Evolutionary conservation across 208 protist genomes (phyloP).

Genomic region (Polymyxa betae): DNA sequence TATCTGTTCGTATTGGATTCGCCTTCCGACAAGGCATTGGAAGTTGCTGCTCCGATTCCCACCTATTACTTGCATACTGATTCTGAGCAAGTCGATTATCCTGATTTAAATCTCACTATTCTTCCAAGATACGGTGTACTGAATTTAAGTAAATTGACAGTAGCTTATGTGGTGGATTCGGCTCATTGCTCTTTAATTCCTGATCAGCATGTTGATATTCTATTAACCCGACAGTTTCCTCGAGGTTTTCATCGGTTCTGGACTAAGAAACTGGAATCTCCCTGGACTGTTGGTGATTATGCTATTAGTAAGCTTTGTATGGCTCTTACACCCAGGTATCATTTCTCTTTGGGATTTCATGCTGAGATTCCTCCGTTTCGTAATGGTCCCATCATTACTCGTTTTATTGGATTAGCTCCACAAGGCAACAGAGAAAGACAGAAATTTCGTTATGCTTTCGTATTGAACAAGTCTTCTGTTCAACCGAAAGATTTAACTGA

Average conservation of each 20-base stretch:
- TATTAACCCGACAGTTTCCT: background rate
- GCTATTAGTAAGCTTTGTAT: background rate
- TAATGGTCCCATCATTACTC: background rate
- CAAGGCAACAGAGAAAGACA: background rate
- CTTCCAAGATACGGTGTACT: background rate
- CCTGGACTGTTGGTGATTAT: background rate
- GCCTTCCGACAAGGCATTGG: background rate
- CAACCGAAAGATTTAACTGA: background rate
- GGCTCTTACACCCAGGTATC: background rate
- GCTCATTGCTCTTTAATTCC: background rate
- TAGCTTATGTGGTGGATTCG: background rate
- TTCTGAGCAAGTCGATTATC: background rate
- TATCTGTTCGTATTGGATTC: background rate
- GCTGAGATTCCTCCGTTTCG: background rate
- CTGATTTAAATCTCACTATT: background rate
- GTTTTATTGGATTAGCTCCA: background rate
- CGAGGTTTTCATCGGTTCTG: background rate
- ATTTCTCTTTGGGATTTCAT: background rate
- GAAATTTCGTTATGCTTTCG: background rate
- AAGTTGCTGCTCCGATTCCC: background rate
- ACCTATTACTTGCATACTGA: background rate
- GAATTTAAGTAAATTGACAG: background rate
- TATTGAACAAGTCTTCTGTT: background rate
- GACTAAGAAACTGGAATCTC: background rate
- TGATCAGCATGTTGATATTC: background rate